phyloP scores from a whole-genome alignment of 78 protist species.

The Chrysochromulina parva region DNA sequence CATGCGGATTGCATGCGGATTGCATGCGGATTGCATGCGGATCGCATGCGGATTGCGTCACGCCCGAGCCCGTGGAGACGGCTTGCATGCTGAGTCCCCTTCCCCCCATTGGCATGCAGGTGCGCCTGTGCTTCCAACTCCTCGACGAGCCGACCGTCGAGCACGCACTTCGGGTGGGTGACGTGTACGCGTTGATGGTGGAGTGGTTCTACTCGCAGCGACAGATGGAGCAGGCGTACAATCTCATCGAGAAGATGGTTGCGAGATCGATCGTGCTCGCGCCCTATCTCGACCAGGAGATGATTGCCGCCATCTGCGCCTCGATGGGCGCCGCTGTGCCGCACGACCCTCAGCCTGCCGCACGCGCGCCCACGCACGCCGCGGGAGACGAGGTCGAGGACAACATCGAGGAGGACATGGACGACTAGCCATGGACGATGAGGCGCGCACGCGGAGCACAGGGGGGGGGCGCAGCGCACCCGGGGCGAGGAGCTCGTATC shows the following conservation, averaged over 20 bases:
- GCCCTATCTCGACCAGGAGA: conserved; percentile 7
- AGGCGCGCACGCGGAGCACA: too few relatives aligned
- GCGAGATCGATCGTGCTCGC: background rate
- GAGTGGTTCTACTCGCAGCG: conserved; percentile 42
- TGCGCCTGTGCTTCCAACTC: background rate
- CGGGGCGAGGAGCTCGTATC: too few relatives aligned
- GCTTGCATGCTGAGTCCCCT: too few relatives aligned
- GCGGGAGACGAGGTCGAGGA: background rate
- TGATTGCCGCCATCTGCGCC: background rate
- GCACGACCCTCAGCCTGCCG: background rate
- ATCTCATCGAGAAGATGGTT: conserved; percentile 43
- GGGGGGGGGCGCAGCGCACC: too few relatives aligned
- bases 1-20: too few relatives aligned
- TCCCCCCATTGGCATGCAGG: too few relatives aligned
- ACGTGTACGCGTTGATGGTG: conserved; percentile 65
- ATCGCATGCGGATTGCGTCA: too few relatives aligned
- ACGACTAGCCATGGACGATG: background rate
- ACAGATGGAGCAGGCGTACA: conserved; percentile 36
- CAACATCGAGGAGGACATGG: background rate
- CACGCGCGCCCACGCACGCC: background rate
- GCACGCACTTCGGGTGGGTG: conserved; percentile 62
- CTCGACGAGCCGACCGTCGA: conserved; percentile 36
- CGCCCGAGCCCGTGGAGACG: too few relatives aligned
- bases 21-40: too few relatives aligned
- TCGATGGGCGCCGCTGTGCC: background rate